Evolutionary conservation across 768 basidiomycete species (phyloP).

Genomic region (Lactarius trivialis): DNA sequence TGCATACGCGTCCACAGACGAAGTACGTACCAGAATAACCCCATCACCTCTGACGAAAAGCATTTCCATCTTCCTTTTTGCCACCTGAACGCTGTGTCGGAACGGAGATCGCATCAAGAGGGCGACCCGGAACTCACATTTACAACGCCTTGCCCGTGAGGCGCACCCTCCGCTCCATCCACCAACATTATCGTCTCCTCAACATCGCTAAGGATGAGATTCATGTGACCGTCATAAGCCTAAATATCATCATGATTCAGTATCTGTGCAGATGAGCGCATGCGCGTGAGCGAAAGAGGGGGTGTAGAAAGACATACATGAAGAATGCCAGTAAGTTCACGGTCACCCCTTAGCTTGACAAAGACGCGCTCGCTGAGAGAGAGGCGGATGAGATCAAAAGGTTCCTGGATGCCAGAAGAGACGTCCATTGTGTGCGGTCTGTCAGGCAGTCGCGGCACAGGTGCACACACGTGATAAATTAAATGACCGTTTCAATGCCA

Average conservation of each 20-base stretch:
- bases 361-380: constrained; percentile 97
- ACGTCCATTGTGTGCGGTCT: constrained; percentile 60
- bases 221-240: constrained; percentile 99
- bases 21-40: constrained; percentile 70
- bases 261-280: constrained; percentile 6
- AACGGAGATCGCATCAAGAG: not conserved
- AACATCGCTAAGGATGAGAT: constrained; percentile 93
- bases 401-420: constrained; percentile 81
- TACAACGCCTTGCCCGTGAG: constrained; percentile 52
- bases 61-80: constrained; percentile 95
- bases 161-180: constrained; percentile 66
- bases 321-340: constrained; percentile 84
- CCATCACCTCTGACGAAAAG: constrained; percentile 96
- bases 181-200: constrained; percentile 97
- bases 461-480: no score
- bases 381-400: constrained; percentile 93
- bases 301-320: constrained; percentile 58
- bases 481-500: no score
- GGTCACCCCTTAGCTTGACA: constrained; percentile 93
- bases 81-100: constrained; percentile 47
- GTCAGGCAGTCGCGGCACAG: no score
- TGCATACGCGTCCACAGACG: not conserved
- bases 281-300: constrained; percentile 11
- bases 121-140: constrained; percentile 40
- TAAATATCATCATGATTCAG: constrained; percentile 31